Conservation (phyloP, 208 protist species). For the Phytomonas sp. region DNA sequence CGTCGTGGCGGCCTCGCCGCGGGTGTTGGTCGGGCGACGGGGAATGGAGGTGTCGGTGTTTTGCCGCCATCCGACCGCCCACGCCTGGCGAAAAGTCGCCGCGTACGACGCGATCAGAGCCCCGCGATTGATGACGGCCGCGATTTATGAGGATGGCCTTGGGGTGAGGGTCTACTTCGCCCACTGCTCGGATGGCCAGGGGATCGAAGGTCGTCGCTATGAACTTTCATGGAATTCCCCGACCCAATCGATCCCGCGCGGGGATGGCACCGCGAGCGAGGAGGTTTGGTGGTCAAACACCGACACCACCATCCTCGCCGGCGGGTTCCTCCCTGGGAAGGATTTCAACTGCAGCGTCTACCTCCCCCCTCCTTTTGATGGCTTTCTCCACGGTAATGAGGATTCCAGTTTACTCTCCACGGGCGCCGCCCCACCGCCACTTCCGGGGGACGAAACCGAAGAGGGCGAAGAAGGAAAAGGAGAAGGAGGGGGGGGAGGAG, state of each 20-base stretch:
- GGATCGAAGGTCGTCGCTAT: conserved; percentile 1
- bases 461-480: too few relatives aligned
- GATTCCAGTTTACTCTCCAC: conserved; percentile 46
- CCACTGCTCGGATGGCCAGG: conserved; percentile 59
- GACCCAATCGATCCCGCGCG: too few relatives aligned
- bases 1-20: conserved; percentile 25
- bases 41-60: conserved; percentile 48
- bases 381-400: conserved; percentile 53
- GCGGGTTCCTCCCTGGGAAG: conserved; percentile 33
- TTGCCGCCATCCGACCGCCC: conserved; percentile 7
- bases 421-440: too few relatives aligned
- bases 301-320: conserved; percentile 26
- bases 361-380: conserved; percentile 18
- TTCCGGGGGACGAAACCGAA: too few relatives aligned
- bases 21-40: conserved; percentile 27
- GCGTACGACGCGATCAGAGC: conserved; percentile 36
- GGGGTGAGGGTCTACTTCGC: conserved; percentile 18
- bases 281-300: background rate
- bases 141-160: conserved; percentile 6
- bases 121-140: conserved; percentile 40
- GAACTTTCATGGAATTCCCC: background rate
- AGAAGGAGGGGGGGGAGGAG: background rate
- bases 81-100: conserved; percentile 33
- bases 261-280: too few relatives aligned
- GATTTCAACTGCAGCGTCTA: conserved; percentile 58